Evolutionary conservation across 257 asterid species (phyloP), one percentile per base, ranked within the genome.

Genomic region (Rehmannia glutinosa): DNA sequence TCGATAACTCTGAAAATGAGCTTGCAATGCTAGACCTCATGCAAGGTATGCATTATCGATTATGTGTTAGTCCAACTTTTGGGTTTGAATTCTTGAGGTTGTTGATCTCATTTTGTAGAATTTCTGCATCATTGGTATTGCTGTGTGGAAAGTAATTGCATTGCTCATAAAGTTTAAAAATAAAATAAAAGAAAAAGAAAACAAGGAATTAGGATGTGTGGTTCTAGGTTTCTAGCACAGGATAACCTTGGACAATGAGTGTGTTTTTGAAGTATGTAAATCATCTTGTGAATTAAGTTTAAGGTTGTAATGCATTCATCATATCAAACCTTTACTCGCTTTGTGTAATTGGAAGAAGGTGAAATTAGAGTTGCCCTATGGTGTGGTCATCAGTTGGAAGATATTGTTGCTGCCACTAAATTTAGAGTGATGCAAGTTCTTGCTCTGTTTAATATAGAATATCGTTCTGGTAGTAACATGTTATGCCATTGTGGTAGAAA

Each of bases 21-120:
- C 98, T 94, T 27, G 99, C 99, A 1, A 80, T 94, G 89, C 87
- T 94, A n/a, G 99, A 94, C 83, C 96, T 94, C 30, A 84, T 88
- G 97, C 99, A 94, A 94, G 99, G 99, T 91, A 83, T 60, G 55
- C 25, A 27, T 67, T 52, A 25, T 71, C 7, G 49, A 39, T 59
- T 38, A 42, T 63, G 28, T 64, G 59, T 15, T 74, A 20, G 38
- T 43, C 43, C 52, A 17, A 17, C 38, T 58, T 67, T 51, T 64
- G 3, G 62, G 30, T 21, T 54, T 69, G 53, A 9, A 17, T 36
- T 65, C 12, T 74, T 21, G 16, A 38, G 46, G 5, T 71, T 52
- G 6, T 45, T 39, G 20, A 46, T 42, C 41, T 52, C 6, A 2
- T 50, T 25, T 9, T 23, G 4, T 42, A 7, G 6, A 56, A 15